Evolutionary conservation across 2,329 filamentous ascomycete genomes (phyloP).

Genomic region (Ophioceras dolichostomum): DNA sequence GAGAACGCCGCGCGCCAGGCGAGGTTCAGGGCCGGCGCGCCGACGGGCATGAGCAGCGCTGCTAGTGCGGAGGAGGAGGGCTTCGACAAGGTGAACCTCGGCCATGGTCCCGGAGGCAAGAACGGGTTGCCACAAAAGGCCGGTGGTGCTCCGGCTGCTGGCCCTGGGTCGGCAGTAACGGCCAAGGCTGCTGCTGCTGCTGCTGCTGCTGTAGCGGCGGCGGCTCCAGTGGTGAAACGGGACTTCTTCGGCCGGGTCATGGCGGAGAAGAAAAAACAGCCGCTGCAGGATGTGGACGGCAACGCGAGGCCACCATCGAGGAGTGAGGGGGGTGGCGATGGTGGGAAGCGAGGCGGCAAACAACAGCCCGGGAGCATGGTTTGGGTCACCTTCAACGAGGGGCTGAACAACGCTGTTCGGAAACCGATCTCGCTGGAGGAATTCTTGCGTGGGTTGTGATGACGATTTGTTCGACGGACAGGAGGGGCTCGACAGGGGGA

Average conservation of each 20-base stretch:
- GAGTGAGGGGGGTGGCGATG: slow-evolving; percentile 7
- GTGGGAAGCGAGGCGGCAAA: slow-evolving; percentile 18
- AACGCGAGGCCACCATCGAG: slow-evolving; percentile 13
- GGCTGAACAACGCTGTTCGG: slow-evolving; percentile 81
- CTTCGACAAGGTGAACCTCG: slow-evolving; percentile 25
- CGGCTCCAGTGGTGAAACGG: slow-evolving; percentile 41
- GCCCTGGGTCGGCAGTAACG: not conserved
- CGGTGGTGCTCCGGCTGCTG: slow-evolving; percentile 5
- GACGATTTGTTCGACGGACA: not conserved
- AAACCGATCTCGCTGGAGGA: slow-evolving; percentile 77
- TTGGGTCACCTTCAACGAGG: slow-evolving; percentile 86
- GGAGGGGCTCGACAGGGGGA: no score
- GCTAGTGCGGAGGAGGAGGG: no score
- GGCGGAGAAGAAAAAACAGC: slow-evolving; percentile 15
- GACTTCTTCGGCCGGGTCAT: slow-evolving; percentile 82
- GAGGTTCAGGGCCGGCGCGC: slow-evolving; percentile 43
- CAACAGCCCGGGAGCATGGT: slow-evolving; percentile 48
- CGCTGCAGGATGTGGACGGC: slow-evolving; percentile 26
- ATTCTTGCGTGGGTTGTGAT: slow-evolving; percentile 54
- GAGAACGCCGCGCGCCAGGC: slow-evolving; percentile 55
- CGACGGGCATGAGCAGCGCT: no score
- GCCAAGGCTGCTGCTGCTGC: not conserved
- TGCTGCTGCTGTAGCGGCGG: slow-evolving; percentile 9
- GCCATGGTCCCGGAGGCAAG: no score
- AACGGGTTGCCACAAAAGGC: no score